phyloP scores from a whole-genome alignment of 208 protist genomes.

The Porcisia deanei region DNA sequence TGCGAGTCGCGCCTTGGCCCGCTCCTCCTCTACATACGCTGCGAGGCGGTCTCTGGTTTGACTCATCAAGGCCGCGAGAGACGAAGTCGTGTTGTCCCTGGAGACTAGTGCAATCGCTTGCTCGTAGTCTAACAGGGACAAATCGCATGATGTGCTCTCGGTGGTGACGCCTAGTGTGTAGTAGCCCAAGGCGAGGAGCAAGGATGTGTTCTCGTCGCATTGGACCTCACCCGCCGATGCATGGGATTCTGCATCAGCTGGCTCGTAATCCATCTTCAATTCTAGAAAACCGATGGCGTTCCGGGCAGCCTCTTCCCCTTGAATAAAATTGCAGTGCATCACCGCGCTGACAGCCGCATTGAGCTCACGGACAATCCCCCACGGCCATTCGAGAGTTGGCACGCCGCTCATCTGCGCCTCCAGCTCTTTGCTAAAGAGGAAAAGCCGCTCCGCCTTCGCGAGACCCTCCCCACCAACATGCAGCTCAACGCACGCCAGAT shows the following conservation, averaged over 20 bases:
- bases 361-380: conserved; percentile 13
- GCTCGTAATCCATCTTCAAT: neutral
- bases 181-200: conserved; percentile 16
- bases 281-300: conserved; percentile 10
- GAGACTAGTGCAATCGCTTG: conserved; percentile 12
- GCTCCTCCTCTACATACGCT: conserved; percentile 21
- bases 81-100: neutral
- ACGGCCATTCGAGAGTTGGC: conserved; percentile 5
- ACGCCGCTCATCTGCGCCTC: conserved; percentile 10
- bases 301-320: conserved; percentile 18
- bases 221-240: neutral
- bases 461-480: conserved; percentile 8
- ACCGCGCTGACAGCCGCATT: conserved; percentile 24
- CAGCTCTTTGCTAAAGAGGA: conserved; percentile 7
- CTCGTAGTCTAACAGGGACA: conserved; percentile 19
- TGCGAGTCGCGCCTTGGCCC: neutral
- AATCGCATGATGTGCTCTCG: conserved; percentile 22
- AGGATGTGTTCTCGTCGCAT: neutral
- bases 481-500: conserved; percentile 58
- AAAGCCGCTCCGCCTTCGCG: conserved; percentile 6
- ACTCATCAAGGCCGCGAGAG: conserved; percentile 13
- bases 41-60: conserved; percentile 14
- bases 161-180: conserved; percentile 23
- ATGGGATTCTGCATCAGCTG: neutral
- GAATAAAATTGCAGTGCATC: conserved; percentile 27